Evolutionary conservation across 352 stramenopile species (phyloP).

Genomic region (Phytophthora pinifolia): DNA sequence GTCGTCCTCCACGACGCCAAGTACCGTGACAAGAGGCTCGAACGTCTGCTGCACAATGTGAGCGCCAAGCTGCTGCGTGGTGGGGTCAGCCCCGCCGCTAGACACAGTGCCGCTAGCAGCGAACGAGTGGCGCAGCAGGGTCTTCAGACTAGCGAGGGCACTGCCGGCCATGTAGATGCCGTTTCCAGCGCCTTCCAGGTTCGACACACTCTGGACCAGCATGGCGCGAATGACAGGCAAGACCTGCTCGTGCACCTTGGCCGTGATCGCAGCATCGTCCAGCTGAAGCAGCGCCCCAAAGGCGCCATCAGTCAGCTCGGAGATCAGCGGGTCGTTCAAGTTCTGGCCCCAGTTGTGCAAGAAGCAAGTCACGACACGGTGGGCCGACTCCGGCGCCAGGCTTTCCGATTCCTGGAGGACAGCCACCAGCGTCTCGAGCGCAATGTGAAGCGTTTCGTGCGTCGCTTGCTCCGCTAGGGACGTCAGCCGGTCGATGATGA

Average conservation of each 20-base stretch:
- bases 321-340: slow-evolving; percentile 75
- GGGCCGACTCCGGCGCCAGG: slow-evolving; percentile 39
- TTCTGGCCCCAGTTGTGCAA: slow-evolving; percentile 67
- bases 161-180: slow-evolving; percentile 61
- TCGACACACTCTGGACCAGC: slow-evolving; percentile 49
- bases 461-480: slow-evolving; percentile 59
- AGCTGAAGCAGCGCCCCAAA: slow-evolving; percentile 70
- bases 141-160: slow-evolving; percentile 74
- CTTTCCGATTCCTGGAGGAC: slow-evolving; percentile 59
- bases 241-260: slow-evolving; percentile 62
- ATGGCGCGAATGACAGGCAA: slow-evolving; percentile 60
- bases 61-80: slow-evolving; percentile 49
- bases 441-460: slow-evolving; percentile 77
- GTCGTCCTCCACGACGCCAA: slow-evolving; percentile 67
- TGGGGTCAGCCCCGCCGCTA: slow-evolving; percentile 25
- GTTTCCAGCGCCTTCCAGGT: slow-evolving; percentile 54
- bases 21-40: slow-evolving; percentile 64
- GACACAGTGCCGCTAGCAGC: slow-evolving; percentile 32
- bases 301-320: slow-evolving; percentile 67
- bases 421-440: slow-evolving; percentile 73
- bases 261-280: slow-evolving; percentile 56
- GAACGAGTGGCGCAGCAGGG: slow-evolving; percentile 72
- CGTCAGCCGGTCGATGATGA: slow-evolving; percentile 63
- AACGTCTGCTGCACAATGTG: slow-evolving; percentile 76
- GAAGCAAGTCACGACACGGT: slow-evolving; percentile 58